These are phyloP conservation scores for Cornus controversa DNA, from an alignment of 148 eudicot species.

Conservation along the genomic window DNA sequence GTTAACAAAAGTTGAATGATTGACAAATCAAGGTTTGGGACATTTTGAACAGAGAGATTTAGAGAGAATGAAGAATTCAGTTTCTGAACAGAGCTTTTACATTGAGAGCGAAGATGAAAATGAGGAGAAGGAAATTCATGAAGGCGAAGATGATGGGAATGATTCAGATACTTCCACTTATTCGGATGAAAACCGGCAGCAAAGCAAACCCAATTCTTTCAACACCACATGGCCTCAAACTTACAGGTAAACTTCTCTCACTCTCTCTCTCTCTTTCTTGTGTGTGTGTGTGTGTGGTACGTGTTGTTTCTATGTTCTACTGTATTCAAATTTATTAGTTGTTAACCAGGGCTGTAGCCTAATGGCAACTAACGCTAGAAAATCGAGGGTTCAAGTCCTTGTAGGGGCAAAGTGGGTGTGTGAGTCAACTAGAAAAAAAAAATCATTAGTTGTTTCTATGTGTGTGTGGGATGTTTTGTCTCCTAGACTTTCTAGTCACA, in stretches of 20 bases:
- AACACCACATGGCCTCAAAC: constrained; percentile 87
- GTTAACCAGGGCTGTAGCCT: too few relatives aligned
- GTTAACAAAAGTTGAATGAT: neutral
- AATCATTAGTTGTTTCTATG: too few relatives aligned
- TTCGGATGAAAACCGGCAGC: constrained; percentile 35
- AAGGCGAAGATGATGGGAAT: constrained; percentile 43
- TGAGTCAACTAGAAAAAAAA: too few relatives aligned
- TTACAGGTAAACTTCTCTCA: constrained; percentile 55
- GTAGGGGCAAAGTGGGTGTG: too few relatives aligned
- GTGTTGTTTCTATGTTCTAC: neutral
- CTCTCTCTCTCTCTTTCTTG: neutral
- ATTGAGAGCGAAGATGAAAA: constrained; percentile 83
- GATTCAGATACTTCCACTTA: constrained; percentile 59
- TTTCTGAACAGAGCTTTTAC: constrained; percentile 56
- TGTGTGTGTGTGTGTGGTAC: neutral
- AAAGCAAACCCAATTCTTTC: constrained; percentile 61
- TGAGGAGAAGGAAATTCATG: constrained; percentile 33
- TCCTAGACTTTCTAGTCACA: neutral
- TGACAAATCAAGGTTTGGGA: neutral
- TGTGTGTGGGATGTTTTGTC: too few relatives aligned
- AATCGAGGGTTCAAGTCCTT: too few relatives aligned
- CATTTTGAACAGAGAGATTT: constrained; percentile 21
- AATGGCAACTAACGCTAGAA: too few relatives aligned
- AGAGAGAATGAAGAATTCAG: constrained; percentile 51
- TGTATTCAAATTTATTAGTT: neutral